phyloP scores from a whole-genome alignment of 306 rosid genomes.

The Cucumis cinereus region DNA sequence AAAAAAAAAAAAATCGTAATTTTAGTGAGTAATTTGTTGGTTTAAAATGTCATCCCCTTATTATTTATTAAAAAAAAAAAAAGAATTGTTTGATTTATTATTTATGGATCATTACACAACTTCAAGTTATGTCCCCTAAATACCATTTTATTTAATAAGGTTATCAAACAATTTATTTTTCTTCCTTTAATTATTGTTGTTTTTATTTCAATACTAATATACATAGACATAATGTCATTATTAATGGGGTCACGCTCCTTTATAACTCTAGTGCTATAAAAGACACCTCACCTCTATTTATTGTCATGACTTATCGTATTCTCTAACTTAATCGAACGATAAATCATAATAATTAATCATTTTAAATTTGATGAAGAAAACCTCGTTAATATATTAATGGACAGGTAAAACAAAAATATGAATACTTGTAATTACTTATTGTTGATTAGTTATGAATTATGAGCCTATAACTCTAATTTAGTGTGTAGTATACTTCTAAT shows the following conservation, averaged over 20 bases:
- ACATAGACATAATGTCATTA: background rate
- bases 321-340: background rate
- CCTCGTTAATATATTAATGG: background rate
- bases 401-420: too few relatives aligned
- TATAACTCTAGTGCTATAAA: background rate
- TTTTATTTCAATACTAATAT: too few relatives aligned
- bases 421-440: background rate
- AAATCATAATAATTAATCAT: background rate
- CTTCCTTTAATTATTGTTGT: too few relatives aligned
- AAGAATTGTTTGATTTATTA: background rate
- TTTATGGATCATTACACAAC: background rate
- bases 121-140: background rate
- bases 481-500: too few relatives aligned
- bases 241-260: background rate
- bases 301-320: background rate
- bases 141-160: background rate
- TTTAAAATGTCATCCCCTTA: too few relatives aligned
- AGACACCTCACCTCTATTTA: background rate
- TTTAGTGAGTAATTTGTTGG: too few relatives aligned
- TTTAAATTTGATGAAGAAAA: background rate
- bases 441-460: background rate
- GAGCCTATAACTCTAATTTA: background rate
- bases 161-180: background rate
- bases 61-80: too few relatives aligned
- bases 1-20: too few relatives aligned